phyloP scores from a whole-genome alignment of 306 rosid species.

The Casuarina cunninghamiana region DNA sequence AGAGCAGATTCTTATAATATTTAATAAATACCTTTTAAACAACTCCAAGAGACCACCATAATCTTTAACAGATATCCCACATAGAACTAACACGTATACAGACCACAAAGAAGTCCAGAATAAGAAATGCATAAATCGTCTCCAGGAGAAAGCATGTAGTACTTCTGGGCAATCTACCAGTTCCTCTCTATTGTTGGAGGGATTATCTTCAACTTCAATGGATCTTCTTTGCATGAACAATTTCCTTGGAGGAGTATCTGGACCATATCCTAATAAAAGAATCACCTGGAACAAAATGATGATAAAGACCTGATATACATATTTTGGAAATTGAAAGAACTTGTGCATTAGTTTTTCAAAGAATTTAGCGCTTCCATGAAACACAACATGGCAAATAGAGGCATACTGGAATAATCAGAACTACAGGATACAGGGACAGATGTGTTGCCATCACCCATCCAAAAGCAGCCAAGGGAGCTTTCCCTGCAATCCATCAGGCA shows the following conservation, averaged over 20 bases:
- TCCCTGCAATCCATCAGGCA: conserved; percentile 53
- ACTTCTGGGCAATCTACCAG: conserved; percentile 30
- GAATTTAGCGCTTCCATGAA: neutral
- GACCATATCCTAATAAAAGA: conserved; percentile 79
- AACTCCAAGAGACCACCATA: conserved; percentile 82
- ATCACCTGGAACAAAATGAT: conserved; percentile 53
- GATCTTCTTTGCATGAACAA: conserved; percentile 44
- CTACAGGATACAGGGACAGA: conserved; percentile 81
- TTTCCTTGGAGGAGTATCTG: conserved; percentile 86
- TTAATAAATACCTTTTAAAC: conserved; percentile 70
- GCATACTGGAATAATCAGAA: conserved; percentile 80
- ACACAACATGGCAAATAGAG: conserved; percentile 15
- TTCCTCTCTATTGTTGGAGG: conserved; percentile 46
- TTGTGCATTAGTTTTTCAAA: neutral
- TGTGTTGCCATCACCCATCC: conserved; percentile 97
- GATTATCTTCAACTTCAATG: conserved; percentile 38
- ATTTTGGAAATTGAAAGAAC: neutral
- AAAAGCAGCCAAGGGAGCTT: conserved; percentile 81
- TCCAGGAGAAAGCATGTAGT: conserved; percentile 59
- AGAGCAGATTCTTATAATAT: neutral
- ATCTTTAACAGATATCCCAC: conserved; percentile 57
- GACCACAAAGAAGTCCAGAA: conserved; percentile 72
- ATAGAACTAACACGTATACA: conserved; percentile 68
- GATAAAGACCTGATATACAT: neutral
- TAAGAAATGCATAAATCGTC: conserved; percentile 49